phyloP scores from a whole-genome alignment of 2,329 filamentous ascomycete species.

The Fusarium luffae region DNA sequence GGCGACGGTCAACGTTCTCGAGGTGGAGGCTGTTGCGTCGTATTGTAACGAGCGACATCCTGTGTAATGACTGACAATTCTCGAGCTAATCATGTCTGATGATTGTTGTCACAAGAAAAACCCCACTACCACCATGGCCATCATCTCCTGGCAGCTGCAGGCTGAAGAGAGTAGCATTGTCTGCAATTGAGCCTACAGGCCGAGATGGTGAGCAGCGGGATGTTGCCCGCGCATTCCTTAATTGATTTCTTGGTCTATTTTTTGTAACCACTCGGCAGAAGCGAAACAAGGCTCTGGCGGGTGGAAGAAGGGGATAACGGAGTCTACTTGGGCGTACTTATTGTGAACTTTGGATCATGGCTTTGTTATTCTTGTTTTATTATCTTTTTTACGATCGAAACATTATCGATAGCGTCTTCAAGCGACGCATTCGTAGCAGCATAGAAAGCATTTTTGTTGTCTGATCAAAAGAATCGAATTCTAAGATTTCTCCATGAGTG shows the following conservation, averaged over 20 bases:
- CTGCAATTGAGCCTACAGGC: slow-evolving; percentile 4
- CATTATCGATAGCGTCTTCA: slow-evolving; percentile 27
- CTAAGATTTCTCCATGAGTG: background rate
- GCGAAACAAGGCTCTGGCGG: slow-evolving; percentile 38
- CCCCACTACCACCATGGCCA: slow-evolving; percentile 6
- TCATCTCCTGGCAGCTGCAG: slow-evolving; percentile 6
- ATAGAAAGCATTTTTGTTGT: slow-evolving; percentile 30
- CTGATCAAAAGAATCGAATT: slow-evolving; percentile 19
- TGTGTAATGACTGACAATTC: slow-evolving; percentile 14
- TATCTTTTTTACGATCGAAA: slow-evolving; percentile 20
- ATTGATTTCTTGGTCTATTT: slow-evolving; percentile 40
- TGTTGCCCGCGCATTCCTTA: slow-evolving; percentile 32
- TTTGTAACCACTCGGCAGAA: slow-evolving; percentile 36
- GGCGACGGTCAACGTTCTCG: slow-evolving; percentile 56
- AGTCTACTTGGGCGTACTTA: slow-evolving; percentile 46
- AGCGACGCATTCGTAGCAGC: slow-evolving; percentile 50
- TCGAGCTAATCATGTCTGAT: slow-evolving; percentile 3
- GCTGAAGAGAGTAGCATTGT: slow-evolving; percentile 7
- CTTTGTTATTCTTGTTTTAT: slow-evolving; percentile 39
- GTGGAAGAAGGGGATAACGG: slow-evolving; percentile 44
- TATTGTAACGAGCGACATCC: slow-evolving; percentile 53
- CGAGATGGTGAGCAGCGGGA: slow-evolving; percentile 3
- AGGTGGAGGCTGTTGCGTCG: slow-evolving; percentile 61
- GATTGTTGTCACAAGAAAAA: slow-evolving; percentile 7
- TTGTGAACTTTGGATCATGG: slow-evolving; percentile 45